Evolutionary conservation across 768 basidiomycete genomes (phyloP).

Genomic region (Exsudoporus frostii): DNA sequence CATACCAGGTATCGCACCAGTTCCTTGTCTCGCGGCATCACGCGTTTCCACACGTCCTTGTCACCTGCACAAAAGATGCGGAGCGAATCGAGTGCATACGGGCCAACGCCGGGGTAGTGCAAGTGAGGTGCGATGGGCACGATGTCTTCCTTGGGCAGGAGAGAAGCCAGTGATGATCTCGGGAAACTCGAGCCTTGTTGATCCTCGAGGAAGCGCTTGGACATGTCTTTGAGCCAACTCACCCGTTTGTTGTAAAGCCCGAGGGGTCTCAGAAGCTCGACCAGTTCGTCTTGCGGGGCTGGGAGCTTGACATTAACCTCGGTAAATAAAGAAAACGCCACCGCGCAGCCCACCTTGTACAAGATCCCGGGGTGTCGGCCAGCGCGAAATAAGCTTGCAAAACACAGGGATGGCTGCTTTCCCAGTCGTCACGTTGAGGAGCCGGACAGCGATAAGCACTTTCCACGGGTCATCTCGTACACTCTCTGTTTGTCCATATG

Average conservation of each 20-base stretch:
- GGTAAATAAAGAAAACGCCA: not conserved
- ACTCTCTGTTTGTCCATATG: slow-evolving; percentile 36
- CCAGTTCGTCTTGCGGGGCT: slow-evolving; percentile 47
- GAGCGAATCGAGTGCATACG: slow-evolving; percentile 74
- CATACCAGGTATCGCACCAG: slow-evolving; percentile 63
- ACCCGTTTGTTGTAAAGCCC: slow-evolving; percentile 61
- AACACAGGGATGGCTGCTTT: slow-evolving; percentile 65
- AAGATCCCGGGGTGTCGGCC: slow-evolving; percentile 56
- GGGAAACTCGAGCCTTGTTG: slow-evolving; percentile 29
- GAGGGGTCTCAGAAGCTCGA: slow-evolving; percentile 46
- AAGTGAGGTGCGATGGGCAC: slow-evolving; percentile 46
- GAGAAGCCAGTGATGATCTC: not conserved
- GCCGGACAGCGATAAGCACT: slow-evolving; percentile 59
- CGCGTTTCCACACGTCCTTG: slow-evolving; percentile 54
- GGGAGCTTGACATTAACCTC: not conserved
- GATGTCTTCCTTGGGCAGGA: not conserved
- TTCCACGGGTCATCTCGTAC: slow-evolving; percentile 64
- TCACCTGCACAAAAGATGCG: slow-evolving; percentile 56
- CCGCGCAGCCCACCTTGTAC: slow-evolving; percentile 44
- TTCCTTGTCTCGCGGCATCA: slow-evolving; percentile 67
- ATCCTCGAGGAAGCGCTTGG: slow-evolving; percentile 46
- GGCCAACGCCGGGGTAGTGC: slow-evolving; percentile 61
- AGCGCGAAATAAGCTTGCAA: slow-evolving; percentile 50
- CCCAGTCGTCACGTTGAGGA: slow-evolving; percentile 71
- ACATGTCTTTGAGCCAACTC: slow-evolving; percentile 52